Percentiles rank a stretch among this genome's conserved stretches.
Evolutionary conservation across 2,329 filamentous ascomycete genomes (phyloP).

Genomic region (Epichloe sibirici): DNA sequence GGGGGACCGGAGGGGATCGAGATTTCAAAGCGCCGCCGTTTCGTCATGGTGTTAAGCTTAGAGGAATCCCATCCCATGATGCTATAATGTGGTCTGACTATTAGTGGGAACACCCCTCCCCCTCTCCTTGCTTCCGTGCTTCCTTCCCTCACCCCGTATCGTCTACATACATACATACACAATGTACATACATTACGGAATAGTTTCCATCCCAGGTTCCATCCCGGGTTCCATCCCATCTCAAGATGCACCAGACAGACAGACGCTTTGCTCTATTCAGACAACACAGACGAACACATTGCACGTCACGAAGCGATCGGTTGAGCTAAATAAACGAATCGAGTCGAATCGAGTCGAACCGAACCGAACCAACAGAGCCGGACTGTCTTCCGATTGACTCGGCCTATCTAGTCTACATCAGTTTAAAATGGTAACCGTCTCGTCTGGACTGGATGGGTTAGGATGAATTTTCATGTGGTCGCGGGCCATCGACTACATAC

Average conservation of each 20-base stretch:
- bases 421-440: neutral
- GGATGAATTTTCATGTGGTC: neutral
- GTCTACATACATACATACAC: too few species aligned
- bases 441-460: neutral
- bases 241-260: too few species aligned
- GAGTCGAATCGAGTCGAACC: too few species aligned
- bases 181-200: too few species aligned
- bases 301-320: too few species aligned
- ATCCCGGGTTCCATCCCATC: too few species aligned
- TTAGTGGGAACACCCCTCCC: neutral
- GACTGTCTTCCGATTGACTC: neutral
- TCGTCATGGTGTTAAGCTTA: neutral
- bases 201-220: too few species aligned
- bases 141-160: too few species aligned
- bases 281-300: too few species aligned
- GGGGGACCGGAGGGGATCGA: constrained; percentile 5
- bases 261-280: too few species aligned
- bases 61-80: constrained; percentile 4
- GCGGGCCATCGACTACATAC: neutral
- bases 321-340: too few species aligned
- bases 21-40: constrained; percentile 4
- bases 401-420: neutral
- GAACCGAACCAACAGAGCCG: neutral
- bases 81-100: constrained; percentile 1
- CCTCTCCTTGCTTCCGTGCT: too few species aligned